These are phyloP conservation scores for Neurospora sp. DNA, from an alignment of 495 filamentous ascomycete genomes.

Conservation along the genomic window DNA sequence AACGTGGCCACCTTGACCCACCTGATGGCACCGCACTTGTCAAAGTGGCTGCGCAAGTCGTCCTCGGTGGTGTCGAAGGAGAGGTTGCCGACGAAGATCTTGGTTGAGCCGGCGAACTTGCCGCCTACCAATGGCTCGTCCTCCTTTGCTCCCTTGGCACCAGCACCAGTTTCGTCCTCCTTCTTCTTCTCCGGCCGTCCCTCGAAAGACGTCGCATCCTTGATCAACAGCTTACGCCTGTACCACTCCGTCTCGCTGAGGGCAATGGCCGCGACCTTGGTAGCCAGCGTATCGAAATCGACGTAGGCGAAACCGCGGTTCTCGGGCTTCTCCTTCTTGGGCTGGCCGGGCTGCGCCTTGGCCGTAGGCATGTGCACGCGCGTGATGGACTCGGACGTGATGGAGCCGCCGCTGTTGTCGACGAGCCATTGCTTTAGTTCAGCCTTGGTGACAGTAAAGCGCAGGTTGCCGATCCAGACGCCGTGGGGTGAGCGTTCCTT, in stretches of 20 bases:
- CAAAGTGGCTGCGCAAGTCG: constrained; percentile 65
- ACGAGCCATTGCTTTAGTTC: constrained; percentile 69
- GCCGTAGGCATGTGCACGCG: constrained; percentile 67
- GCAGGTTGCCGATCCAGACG: constrained; percentile 93
- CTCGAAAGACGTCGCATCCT: constrained; percentile 76
- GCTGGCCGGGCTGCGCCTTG: constrained; percentile 17
- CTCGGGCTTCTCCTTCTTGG: constrained; percentile 25
- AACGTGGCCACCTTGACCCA: constrained; percentile 87
- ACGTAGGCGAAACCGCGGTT: constrained; percentile 94
- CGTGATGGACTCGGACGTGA: constrained; percentile 62
- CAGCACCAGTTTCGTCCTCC: constrained; percentile 11
- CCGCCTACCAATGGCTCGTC: constrained; percentile 12
- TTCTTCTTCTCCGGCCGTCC: constrained; percentile 52
- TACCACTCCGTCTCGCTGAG: constrained; percentile 68
- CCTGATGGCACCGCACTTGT: constrained; percentile 66
- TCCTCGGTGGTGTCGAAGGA: constrained; percentile 78
- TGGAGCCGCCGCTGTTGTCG: constrained; percentile 49
- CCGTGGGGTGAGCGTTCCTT: constrained; percentile 66
- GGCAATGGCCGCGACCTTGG: constrained; percentile 59
- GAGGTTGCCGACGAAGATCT: constrained; percentile 89
- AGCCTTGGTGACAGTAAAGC: constrained; percentile 61
- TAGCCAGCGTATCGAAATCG: constrained; percentile 65
- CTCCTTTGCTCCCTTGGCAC: constrained; percentile 15
- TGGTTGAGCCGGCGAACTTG: constrained; percentile 37
- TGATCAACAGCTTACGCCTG: constrained; percentile 79